These are phyloP conservation scores for Talaromyces islandicus DNA, from an alignment of 2,329 filamentous ascomycete species.

Conservation along the genomic window DNA sequence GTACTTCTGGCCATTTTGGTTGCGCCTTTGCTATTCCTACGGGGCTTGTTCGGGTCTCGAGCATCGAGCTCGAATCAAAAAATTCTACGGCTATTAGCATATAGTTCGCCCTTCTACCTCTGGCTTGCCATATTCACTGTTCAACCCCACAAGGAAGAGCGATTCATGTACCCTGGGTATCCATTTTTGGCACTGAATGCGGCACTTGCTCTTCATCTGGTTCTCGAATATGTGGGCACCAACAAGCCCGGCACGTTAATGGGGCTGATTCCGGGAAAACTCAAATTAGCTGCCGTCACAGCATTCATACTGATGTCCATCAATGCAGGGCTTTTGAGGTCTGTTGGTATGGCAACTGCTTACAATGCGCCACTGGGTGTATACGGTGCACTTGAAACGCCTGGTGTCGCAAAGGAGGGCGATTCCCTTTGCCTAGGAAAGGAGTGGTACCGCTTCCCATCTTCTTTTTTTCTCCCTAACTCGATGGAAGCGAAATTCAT, in stretches of 20 bases:
- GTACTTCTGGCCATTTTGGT: conserved; percentile 71
- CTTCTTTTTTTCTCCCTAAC: conserved; percentile 83
- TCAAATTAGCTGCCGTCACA: conserved; percentile 65
- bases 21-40: conserved; percentile 68
- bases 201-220: conserved; percentile 73
- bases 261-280: conserved; percentile 64
- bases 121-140: conserved; percentile 88
- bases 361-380: conserved; percentile 76
- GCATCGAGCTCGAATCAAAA: conserved; percentile 57
- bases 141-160: conserved; percentile 95
- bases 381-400: conserved; percentile 42
- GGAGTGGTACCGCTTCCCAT: conserved; percentile 97
- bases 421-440: conserved; percentile 84
- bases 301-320: conserved; percentile 58
- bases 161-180: conserved; percentile 97
- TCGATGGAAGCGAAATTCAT: conserved; percentile 82
- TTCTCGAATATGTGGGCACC: conserved; percentile 69
- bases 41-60: conserved; percentile 60
- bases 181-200: conserved; percentile 86
- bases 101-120: conserved; percentile 82
- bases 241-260: conserved; percentile 60
- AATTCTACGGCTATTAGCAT: conserved; percentile 68
- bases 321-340: conserved; percentile 63
- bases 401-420: conserved; percentile 51
- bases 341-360: conserved; percentile 68